Base-by-base conservation (phyloP, 352 stramenopile genomes). In the Globisporangium spiculum region DNA sequence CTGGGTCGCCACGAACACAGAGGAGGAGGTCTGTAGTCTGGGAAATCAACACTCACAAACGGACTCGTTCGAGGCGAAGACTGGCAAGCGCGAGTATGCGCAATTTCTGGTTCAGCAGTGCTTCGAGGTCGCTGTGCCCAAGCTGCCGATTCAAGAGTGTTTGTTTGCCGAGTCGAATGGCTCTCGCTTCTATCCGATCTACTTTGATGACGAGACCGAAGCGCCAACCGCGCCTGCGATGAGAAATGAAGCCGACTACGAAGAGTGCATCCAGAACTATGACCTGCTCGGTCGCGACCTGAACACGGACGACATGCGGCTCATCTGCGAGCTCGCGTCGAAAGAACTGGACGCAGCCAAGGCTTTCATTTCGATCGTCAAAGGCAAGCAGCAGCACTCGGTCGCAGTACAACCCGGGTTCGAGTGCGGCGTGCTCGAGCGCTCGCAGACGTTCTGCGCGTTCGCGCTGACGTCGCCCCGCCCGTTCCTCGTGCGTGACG, bases 41-140 rank as follows among this genome's bases (percentile, higher is more conserved):
- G 10, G 3, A 16, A 44, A 44, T 16, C 10, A 10, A 14, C 34
- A 44, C 14, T 44, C 5, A 22, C 53, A 16, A 41, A 20, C 27
- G 27, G 30, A 10, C 4, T 41, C 27, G 54, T 20, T 26, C 3
- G 54, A 60, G 26, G n/a, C 18, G 54, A 60, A 60, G 54, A 6
- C 27, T 9, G 27, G 54, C 54, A 60, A 60, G 54, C 27, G 27
- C 16, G 54, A 60, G 41, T 72, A 69, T 41, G 73, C 77, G 24
- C 79, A 87, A 61, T 75, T 82, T 54, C 69, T 88, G 24, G 75
- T 85, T 20, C 80, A 88, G 61, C 78, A 83, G 56, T 88, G 80
- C 54, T 88, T 88, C 26, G 80, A 88, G 27, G 72, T 88, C 27
- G 65, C 68, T 0, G 61, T 88, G 4, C 26, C 60, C 1, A 75